Evolutionary conservation across 1,284 basidiomycete species (phyloP).

Genomic region (Apiotrichum brassicae): DNA sequence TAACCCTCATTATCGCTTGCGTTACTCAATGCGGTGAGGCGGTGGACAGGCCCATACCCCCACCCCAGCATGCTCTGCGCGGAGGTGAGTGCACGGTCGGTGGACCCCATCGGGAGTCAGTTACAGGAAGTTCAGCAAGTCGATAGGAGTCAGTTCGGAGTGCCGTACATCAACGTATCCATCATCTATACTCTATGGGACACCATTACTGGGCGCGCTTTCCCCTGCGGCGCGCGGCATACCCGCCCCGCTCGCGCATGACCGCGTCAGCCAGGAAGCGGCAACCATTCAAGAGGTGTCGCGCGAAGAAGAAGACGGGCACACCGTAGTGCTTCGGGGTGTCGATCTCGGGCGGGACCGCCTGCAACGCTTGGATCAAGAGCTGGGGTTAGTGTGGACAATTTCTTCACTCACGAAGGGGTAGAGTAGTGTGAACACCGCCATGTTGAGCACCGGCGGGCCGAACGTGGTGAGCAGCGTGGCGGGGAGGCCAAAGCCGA

Average conservation of each 20-base stretch:
- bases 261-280: constrained; percentile 34
- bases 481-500: constrained; percentile 43
- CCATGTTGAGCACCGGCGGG: constrained; percentile 43
- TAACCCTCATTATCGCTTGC: no score
- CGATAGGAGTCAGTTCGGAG: no score
- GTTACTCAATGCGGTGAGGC: no score
- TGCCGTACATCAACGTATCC: no score
- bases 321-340: constrained; percentile 6
- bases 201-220: no score
- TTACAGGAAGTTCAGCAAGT: no score
- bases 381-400: constrained; percentile 21
- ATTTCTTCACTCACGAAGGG: constrained; percentile 34
- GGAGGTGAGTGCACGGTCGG: no score
- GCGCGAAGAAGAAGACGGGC: constrained; percentile 40
- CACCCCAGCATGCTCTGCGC: no score
- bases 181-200: no score
- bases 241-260: constrained; percentile 21
- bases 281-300: constrained; percentile 28
- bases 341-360: constrained; percentile 26
- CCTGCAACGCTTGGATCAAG: constrained; percentile 44
- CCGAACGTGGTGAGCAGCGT: constrained; percentile 43
- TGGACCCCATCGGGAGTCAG: no score
- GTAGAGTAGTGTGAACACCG: constrained; percentile 45
- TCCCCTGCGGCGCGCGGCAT: not conserved
- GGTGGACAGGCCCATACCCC: no score